Evolutionary conservation across 2,329 filamentous ascomycete genomes (phyloP).

Genomic region (Tolypocladium tropicale): DNA sequence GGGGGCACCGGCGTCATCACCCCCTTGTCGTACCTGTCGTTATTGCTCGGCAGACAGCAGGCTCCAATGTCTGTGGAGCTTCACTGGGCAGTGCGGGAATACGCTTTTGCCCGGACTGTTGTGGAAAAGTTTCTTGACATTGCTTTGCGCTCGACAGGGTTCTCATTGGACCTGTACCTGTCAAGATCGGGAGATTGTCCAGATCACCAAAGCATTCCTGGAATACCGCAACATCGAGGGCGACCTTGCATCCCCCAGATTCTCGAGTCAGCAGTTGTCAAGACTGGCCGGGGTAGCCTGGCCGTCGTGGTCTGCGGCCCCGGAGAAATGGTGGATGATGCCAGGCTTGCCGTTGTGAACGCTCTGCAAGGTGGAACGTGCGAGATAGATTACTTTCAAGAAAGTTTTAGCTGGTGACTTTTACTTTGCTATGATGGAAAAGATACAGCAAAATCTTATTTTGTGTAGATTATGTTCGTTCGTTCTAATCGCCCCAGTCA

Average conservation of each 20-base stretch:
- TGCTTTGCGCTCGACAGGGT: constrained; percentile 13
- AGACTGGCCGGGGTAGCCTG: constrained; percentile 14
- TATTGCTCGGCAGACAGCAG: constrained; percentile 9
- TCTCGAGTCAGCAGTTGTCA: constrained; percentile 16
- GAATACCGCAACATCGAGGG: constrained; percentile 10
- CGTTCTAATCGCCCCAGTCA: too few species aligned
- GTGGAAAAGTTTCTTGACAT: constrained; percentile 20
- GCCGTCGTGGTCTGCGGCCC: constrained; percentile 36
- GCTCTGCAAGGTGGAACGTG: constrained; percentile 15
- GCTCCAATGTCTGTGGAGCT: constrained; percentile 18
- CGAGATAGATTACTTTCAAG: constrained; percentile 7
- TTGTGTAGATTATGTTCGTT: too few species aligned
- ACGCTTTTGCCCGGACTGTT: constrained; percentile 23
- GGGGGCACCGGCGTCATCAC: constrained; percentile 36
- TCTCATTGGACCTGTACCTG: constrained; percentile 26
- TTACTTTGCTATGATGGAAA: too few species aligned
- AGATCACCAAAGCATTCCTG: constrained; percentile 1
- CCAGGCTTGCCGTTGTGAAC: constrained; percentile 23
- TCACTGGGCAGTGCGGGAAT: constrained; percentile 33
- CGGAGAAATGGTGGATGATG: constrained; percentile 32
- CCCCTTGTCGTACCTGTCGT: constrained; percentile 26
- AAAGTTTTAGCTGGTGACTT: constrained; percentile 6
- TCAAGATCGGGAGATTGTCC: constrained; percentile 12
- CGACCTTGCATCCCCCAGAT: constrained; percentile 24
- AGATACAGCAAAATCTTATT: too few species aligned